Conservation (phyloP, 441 rosid species). For the Adansonia rubrostipa region DNA sequence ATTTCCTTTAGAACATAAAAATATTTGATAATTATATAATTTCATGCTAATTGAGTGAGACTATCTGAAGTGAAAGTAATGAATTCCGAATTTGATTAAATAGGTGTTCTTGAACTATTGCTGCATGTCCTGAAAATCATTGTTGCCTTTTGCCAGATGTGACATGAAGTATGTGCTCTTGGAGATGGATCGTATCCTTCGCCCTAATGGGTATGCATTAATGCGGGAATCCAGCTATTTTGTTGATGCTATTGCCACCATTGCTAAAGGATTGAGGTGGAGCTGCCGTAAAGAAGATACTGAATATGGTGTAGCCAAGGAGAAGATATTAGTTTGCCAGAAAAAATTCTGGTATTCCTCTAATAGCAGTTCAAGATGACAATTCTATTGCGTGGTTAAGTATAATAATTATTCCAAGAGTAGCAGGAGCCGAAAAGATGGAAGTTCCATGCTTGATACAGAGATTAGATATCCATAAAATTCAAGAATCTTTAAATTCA, state of each 20-base stretch:
- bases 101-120: not conserved
- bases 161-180: slow-evolving; percentile 82
- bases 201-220: slow-evolving; percentile 74
- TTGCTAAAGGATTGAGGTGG: slow-evolving; percentile 90
- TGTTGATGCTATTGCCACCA: slow-evolving; percentile 57
- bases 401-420: slow-evolving; percentile 1
- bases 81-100: not conserved
- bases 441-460: slow-evolving; percentile 17
- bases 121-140: slow-evolving; percentile 25
- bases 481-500: slow-evolving; percentile 28
- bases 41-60: not conserved
- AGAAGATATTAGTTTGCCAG: slow-evolving; percentile 86
- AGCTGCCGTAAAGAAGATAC: slow-evolving; percentile 78
- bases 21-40: not conserved
- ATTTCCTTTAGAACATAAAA: not conserved
- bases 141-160: slow-evolving; percentile 57
- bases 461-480: slow-evolving; percentile 17
- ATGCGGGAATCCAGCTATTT: slow-evolving; percentile 88
- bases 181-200: slow-evolving; percentile 93
- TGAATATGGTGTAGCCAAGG: slow-evolving; percentile 66
- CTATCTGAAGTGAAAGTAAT: not conserved
- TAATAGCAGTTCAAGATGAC: slow-evolving; percentile 48
- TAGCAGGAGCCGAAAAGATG: slow-evolving; percentile 12
- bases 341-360: slow-evolving; percentile 90
- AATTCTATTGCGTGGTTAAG: not conserved